A percentile compares a stretch with the other conserved stretches of the same genome.
phyloP scores from a whole-genome alignment of 345 rosid genomes.

The Arabidopsis thaliana region DNA sequence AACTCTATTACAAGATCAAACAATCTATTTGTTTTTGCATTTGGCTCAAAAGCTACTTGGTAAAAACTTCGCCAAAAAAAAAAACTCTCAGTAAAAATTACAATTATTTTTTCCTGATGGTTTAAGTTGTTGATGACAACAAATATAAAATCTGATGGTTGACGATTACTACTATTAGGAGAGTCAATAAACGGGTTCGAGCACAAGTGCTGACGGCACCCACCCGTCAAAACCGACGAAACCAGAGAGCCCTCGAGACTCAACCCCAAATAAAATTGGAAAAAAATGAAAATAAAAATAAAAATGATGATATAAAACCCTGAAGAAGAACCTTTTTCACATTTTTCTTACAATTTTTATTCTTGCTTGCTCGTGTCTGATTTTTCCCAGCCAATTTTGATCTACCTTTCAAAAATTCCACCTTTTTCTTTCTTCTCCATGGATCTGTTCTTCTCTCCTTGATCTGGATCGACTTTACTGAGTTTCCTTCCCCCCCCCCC shows the following conservation, averaged over 20 bases:
- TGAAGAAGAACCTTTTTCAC: conserved; percentile 47
- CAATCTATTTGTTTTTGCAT: too few species aligned
- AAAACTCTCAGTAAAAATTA: too few species aligned
- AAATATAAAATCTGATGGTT: not conserved
- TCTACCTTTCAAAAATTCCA: conserved; percentile 34
- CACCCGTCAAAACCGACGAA: conserved; percentile 35
- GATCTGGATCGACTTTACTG: conserved; percentile 40
- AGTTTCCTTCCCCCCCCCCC: not conserved
- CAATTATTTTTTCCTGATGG: too few species aligned
- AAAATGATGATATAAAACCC: conserved; percentile 39
- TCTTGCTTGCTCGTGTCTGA: conserved; percentile 37
- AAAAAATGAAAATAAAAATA: too few species aligned
- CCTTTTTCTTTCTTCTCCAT: conserved; percentile 27
- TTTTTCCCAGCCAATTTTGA: conserved; percentile 41
- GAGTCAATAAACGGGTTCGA: conserved; percentile 9
- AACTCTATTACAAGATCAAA: too few species aligned
- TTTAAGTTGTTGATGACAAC: too few species aligned
- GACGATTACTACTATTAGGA: not conserved
- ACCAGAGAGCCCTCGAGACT: conserved; percentile 12
- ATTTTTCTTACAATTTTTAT: conserved; percentile 38
- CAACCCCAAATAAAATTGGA: not conserved
- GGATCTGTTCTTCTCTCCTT: conserved; percentile 38
- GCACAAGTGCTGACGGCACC: conserved; percentile 29
- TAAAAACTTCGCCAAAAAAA: too few species aligned
- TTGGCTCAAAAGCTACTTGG: too few species aligned